These are phyloP conservation scores for Pseudogymnoascus sp. DNA, from an alignment of 2,329 filamentous ascomycete genomes.

Conservation along the genomic window DNA sequence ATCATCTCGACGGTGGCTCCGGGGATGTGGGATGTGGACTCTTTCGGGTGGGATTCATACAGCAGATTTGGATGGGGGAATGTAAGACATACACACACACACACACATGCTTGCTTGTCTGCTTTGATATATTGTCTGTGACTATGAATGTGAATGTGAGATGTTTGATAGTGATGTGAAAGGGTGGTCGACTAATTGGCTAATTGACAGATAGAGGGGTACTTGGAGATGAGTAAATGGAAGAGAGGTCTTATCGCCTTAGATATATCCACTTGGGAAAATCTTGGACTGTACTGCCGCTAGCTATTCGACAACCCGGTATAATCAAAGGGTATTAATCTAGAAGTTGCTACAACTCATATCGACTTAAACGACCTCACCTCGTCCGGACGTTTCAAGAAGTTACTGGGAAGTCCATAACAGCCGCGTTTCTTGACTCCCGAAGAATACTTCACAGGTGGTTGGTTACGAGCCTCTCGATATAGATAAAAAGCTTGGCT, in stretches of 20 bases:
- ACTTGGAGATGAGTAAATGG: neutral
- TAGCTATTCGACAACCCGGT: no score
- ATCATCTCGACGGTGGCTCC: conserved; percentile 2
- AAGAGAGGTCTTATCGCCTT: neutral
- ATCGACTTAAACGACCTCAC: no score
- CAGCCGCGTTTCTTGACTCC: no score
- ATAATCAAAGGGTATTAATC: no score
- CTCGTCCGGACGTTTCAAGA: no score
- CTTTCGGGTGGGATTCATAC: neutral
- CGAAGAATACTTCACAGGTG: no score
- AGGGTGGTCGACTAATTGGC: no score
- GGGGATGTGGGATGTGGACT: neutral
- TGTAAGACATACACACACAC: neutral
- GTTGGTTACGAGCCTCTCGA: no score
- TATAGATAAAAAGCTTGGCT: no score
- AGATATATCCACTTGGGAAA: neutral
- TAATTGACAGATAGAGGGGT: neutral
- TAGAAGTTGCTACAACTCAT: no score
- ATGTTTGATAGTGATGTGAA: neutral
- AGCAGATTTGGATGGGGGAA: neutral
- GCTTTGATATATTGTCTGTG: neutral
- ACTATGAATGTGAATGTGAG: neutral
- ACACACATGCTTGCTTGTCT: neutral
- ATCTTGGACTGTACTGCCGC: no score
- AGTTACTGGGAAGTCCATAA: no score